phyloP scores from a whole-genome alignment of 352 stramenopile genomes.

The Globisporangium takayamanum region DNA sequence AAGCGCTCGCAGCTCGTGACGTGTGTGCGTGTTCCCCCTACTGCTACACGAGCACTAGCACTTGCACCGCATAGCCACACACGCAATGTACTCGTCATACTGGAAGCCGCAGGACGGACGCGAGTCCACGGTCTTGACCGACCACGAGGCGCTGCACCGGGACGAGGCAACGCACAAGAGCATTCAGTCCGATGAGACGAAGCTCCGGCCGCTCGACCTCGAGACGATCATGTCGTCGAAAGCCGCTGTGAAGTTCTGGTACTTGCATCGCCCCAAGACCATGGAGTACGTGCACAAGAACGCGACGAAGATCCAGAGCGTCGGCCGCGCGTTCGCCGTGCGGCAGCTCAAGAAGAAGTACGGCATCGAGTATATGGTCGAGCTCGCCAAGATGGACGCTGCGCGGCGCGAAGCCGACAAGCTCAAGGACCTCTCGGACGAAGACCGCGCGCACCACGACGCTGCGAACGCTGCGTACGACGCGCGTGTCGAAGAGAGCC shows the following conservation, averaged over 20 bases:
- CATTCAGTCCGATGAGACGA: constrained; percentile 77
- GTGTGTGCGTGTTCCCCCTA: background rate
- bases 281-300: constrained; percentile 89
- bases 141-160: constrained; percentile 80
- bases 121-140: constrained; percentile 66
- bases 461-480: constrained; percentile 63
- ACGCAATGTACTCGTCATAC: constrained; percentile 83
- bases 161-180: constrained; percentile 69
- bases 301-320: constrained; percentile 78
- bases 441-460: constrained; percentile 47
- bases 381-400: constrained; percentile 63
- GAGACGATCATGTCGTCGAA: constrained; percentile 87
- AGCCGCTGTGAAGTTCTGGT: constrained; percentile 86
- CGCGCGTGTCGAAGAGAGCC: constrained; percentile 70
- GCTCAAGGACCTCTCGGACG: constrained; percentile 54
- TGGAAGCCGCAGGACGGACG: constrained; percentile 68
- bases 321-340: constrained; percentile 74
- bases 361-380: constrained; percentile 75
- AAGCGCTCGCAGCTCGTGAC: too few species aligned
- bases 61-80: background rate
- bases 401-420: constrained; percentile 50
- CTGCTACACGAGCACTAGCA: background rate
- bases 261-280: constrained; percentile 82
- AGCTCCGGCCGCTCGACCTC: constrained; percentile 72
- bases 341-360: constrained; percentile 67